These are phyloP conservation scores for Hymenoscyphus scutula DNA, from an alignment of 2,329 filamentous ascomycete genomes.

Conservation along the genomic window DNA sequence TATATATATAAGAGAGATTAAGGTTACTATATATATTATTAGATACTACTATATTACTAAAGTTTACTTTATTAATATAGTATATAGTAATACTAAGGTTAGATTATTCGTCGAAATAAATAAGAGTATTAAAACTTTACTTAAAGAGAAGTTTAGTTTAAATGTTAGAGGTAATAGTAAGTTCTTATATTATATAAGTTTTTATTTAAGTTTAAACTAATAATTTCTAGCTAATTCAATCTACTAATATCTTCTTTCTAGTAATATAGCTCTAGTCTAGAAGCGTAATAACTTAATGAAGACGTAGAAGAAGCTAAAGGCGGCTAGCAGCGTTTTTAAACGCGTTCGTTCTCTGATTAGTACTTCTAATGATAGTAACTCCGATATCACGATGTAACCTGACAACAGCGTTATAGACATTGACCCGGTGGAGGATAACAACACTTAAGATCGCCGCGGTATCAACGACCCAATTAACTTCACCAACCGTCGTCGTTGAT, in stretches of 20 bases:
- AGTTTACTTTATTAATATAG: constrained; percentile 58
- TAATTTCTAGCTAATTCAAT: constrained; percentile 6
- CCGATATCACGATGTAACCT: constrained; percentile 1
- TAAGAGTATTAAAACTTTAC: constrained; percentile 11
- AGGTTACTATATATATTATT: constrained; percentile 60
- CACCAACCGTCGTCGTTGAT: not conserved
- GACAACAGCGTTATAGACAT: not conserved
- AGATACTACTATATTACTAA: constrained; percentile 70
- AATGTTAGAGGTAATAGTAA: constrained; percentile 18
- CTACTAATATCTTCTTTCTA: constrained; percentile 5
- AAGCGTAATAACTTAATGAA: not conserved
- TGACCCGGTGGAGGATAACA: not conserved
- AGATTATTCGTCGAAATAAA: constrained; percentile 18
- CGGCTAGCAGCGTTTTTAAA: not conserved
- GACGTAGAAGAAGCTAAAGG: not conserved
- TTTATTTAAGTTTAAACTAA: not conserved
- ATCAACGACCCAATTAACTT: not conserved
- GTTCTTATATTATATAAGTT: not conserved
- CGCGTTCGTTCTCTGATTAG: not conserved
- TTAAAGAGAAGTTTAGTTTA: constrained; percentile 18
- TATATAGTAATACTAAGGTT: constrained; percentile 24
- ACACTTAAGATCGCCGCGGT: not conserved
- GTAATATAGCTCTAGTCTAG: not conserved
- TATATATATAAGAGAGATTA: constrained; percentile 57
- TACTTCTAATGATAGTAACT: not conserved